These are phyloP conservation scores for Boletus reticulatus DNA, from an alignment of 768 basidiomycete species.

Conservation along the genomic window DNA sequence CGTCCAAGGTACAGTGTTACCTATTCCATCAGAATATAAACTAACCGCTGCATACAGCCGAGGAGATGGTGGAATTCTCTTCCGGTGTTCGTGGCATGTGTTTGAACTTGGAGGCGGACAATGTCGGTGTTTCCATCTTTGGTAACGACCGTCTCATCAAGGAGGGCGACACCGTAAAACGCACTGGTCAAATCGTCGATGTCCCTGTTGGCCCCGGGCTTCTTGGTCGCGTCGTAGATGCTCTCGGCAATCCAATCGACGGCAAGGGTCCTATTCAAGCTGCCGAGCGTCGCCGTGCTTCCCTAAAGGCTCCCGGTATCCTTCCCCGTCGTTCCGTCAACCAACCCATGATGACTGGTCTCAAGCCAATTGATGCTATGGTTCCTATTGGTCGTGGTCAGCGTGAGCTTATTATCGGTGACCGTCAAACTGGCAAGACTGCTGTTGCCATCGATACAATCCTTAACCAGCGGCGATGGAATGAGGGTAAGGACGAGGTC, in stretches of 20 bases:
- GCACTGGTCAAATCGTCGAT: constrained; percentile 99
- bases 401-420: constrained; percentile 99
- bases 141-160: constrained; percentile 97
- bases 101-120: constrained; percentile 99
- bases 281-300: constrained; percentile 92
- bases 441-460: constrained; percentile 99
- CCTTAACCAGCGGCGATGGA: constrained; percentile 99
- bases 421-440: constrained; percentile 99
- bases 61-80: constrained; percentile 99
- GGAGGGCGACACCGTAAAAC: constrained; percentile 99
- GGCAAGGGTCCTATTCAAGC: constrained; percentile 98
- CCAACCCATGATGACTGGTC: constrained; percentile 99
- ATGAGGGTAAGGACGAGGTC: constrained; percentile 92
- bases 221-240: constrained; percentile 98
- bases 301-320: constrained; percentile 98
- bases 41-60: constrained; percentile 51
- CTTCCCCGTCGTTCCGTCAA: constrained; percentile 98
- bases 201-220: constrained; percentile 97
- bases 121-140: constrained; percentile 99
- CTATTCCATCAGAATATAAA: background rate
- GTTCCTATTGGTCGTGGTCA: constrained; percentile 99
- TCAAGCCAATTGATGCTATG: constrained; percentile 99
- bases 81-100: constrained; percentile 99
- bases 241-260: constrained; percentile 99
- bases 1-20: constrained; percentile 75